Base-by-base conservation (phyloP, 805 yeast genomes). In the Candida incommunis region DNA sequence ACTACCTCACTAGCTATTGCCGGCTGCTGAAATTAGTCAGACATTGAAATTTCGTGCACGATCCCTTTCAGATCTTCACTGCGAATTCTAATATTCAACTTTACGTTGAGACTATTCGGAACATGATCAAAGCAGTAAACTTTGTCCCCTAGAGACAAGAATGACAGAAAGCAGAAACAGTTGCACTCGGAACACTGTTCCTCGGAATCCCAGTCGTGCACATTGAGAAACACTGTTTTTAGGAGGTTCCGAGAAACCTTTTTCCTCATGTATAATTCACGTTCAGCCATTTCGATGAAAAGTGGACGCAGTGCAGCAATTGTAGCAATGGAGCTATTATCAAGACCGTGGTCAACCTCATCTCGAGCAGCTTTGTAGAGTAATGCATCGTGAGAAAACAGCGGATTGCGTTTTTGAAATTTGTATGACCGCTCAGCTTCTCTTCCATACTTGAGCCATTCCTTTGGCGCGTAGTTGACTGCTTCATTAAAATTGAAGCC, bases 401-500 rank as follows among this genome's bases (percentile, higher is more conserved):
- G 57, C 2, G 67, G 67, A 4, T 51, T 51, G 27, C 57, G 53
- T 15, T 50, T 47, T 43, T 55, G 56, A 22, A 41, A 45, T 40
- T 55, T 54, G 47, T 65, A 64, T 3, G 51, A 43, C 34, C 50
- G 53, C 13, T 56, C 53, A 2, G 65, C 52, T 27, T 51, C 54
- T 13, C 45, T 40, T 3, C 69, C 66, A 27, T 27, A 53, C 4
- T 57, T 58, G 11, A 63, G 57, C 69, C 69, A 65, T 35, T 63
- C 64, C 2, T 60, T 55, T 4, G 69, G 68, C 1, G 68, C 68
- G 45, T 62, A 65, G 46, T 65, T 65, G 22, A 65, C 69, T 0
- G 69, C 69, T 46, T 64, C 69, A 46, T 59, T 59, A 43, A 54
- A 53, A 58, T 86, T 86, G 58, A 75, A 85, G 0, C 95, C 95